Base-by-base conservation (phyloP, 768 basidiomycete species). In the Xerocomellus amylosporus region DNA sequence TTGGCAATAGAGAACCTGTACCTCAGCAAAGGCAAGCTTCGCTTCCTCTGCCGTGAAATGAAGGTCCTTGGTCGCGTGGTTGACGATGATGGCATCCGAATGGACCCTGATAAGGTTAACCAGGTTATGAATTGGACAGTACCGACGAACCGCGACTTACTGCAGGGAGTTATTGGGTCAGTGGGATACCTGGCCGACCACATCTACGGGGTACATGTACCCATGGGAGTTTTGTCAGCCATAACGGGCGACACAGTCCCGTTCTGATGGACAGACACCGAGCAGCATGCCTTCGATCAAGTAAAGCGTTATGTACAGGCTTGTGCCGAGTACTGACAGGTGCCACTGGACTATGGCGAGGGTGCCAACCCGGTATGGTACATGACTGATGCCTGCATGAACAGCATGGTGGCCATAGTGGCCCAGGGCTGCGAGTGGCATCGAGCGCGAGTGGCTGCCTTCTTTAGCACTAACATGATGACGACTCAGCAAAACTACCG, bases 31-130 rank as follows among this genome's bases (percentile, higher is more conserved):
- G 36, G 56, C 0, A 79, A 79, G 53, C 63, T 76, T 0, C 54
- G 66, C 0, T 72, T 77, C 36, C 54, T 78, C 0, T 55, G 53
- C 0, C 8, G 49, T 0, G 62, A 67, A 33, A 31, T 75, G n/a
- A 69, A 73, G 24, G 46, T 75, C 3, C 54, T 78, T 0, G 76
- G 77, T 0, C 65, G 65, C 1, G 55, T 77, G 1, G 53, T 81
- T 1, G 66, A 71, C 24, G 64, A 73, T 17, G 24, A 71, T 0
- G 75, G 78, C 0, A 77, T 81, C 22, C 49, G 48, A 0, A 78
- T 79, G 75, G 77, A 79, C 38, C 75, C 75, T 0, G 58, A 73
- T 20, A 81, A 80, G 42, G 75, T 81, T 0, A 71, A 78, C 30
- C 47, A 55, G 0, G 63, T 79, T 0, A 1, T 65, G 0, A 72